phyloP scores from a whole-genome alignment of 352 stramenopile genomes.

The Globisporangium orthogonon region DNA sequence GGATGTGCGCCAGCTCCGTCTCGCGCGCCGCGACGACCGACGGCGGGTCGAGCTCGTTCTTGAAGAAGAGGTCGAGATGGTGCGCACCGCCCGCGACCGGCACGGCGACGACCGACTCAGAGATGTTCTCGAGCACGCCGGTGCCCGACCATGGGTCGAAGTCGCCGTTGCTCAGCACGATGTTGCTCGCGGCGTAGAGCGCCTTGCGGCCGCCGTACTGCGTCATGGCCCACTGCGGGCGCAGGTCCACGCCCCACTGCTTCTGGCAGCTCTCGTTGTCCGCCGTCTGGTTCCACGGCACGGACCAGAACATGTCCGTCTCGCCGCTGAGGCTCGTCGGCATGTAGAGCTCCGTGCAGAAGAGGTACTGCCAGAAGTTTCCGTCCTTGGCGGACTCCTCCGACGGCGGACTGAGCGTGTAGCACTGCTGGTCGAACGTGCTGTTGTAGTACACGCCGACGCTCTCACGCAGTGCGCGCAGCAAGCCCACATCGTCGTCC shows the following conservation, averaged over 20 bases:
- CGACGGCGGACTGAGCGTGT: slow-evolving; percentile 33
- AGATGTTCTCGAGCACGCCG: slow-evolving; percentile 70
- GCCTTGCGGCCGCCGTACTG: slow-evolving; percentile 69
- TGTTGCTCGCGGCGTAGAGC: slow-evolving; percentile 81
- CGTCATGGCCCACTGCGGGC: slow-evolving; percentile 56
- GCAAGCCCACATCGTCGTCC: slow-evolving; percentile 30
- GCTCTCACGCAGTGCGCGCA: slow-evolving; percentile 44
- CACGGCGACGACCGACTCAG: slow-evolving; percentile 64
- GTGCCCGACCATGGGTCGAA: slow-evolving; percentile 91
- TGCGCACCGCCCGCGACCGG: slow-evolving; percentile 74
- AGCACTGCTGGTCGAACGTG: slow-evolving; percentile 51
- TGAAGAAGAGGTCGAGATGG: slow-evolving; percentile 92
- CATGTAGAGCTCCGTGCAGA: slow-evolving; percentile 76
- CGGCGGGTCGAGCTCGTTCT: slow-evolving; percentile 74
- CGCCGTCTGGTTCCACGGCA: slow-evolving; percentile 53
- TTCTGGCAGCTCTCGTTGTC: slow-evolving; percentile 57
- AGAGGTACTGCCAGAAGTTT: slow-evolving; percentile 79
- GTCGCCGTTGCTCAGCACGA: slow-evolving; percentile 94
- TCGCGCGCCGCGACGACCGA: slow-evolving; percentile 57
- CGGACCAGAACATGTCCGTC: slow-evolving; percentile 85
- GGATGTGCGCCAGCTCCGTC: slow-evolving; percentile 73
- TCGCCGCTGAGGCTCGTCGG: slow-evolving; percentile 53
- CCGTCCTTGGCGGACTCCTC: slow-evolving; percentile 47
- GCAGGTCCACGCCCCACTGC: slow-evolving; percentile 59
- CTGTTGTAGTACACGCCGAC: slow-evolving; percentile 79